Evolutionary conservation across 768 basidiomycete genomes (phyloP), one percentile per base, ranked within the genome.

Genomic region (Crassisporium funariophilum): DNA sequence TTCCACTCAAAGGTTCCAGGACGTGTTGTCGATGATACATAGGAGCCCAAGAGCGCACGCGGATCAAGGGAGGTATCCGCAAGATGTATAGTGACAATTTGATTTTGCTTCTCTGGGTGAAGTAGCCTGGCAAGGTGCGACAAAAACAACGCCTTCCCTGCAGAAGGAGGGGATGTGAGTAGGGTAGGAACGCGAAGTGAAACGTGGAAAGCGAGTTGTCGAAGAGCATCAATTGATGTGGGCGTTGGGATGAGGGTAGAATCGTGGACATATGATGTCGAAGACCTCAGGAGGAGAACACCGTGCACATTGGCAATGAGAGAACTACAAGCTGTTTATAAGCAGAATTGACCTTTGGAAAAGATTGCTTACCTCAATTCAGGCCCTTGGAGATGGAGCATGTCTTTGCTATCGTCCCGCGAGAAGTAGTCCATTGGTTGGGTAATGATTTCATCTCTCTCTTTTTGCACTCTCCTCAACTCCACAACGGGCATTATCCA

Each of bases 61-160:
- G 95, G 87, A 60, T 99, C 95, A 35, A 99, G 76, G 2, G 95
- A 95, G 0, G 94, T 95, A 57, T 98, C 97, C 5, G 93, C 91
- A 19, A 98, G 82, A 57, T 95, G 89, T 48, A 99, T 84, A 1
- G 81, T 84, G 23, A 98, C 78, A 33, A 97, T 78, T 35, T 91
- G 84, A 49, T 86, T 84, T 42, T 68, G 73, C 5, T 68, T 59
- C 15, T 70, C 70, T 0, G 91, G 85, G 59, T 83, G 75, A 9
- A 98, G 64, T 8, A 74, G 57, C 8, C 74, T 69, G 8, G 91
- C 86, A 22, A 98, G 82, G 55, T 97, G 82, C 11, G 82, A 75
- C 19, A 98, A 68, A 11, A 93, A 66, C 4, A 92, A 74, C 0
- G 86, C 82, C 62, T 98, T 98, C 40, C 97, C 97, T 1, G 91